These are phyloP conservation scores for Pinus taeda DNA, from an alignment of 75 land plant species.

Conservation along the genomic window DNA sequence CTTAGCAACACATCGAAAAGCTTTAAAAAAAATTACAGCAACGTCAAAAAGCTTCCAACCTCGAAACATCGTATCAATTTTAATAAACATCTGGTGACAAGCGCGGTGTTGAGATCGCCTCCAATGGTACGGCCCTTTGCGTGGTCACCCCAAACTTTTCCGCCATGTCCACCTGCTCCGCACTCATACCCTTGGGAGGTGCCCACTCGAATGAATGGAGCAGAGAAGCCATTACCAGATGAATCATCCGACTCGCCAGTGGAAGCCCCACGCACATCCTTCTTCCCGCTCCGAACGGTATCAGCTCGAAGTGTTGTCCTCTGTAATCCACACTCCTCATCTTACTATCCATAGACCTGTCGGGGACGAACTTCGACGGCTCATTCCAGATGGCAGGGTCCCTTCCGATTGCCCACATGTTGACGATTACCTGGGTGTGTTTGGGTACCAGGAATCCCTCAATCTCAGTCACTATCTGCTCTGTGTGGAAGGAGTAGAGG, in stretches of 20 bases:
- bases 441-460: slow-evolving; percentile 52
- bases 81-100: no score
- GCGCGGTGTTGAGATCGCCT: no score
- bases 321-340: background rate
- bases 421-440: slow-evolving; percentile 48
- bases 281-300: slow-evolving; percentile 15
- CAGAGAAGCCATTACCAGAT: background rate
- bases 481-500: slow-evolving; percentile 69
- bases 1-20: no score
- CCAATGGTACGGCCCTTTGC: no score
- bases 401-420: slow-evolving; percentile 71
- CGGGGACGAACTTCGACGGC: slow-evolving; percentile 38
- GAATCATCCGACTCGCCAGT: slow-evolving; percentile 8
- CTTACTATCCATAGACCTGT: slow-evolving; percentile 41
- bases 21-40: no score
- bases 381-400: slow-evolving; percentile 35
- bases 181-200: background rate
- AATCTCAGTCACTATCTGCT: slow-evolving; percentile 34
- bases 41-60: no score
- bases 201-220: slow-evolving; percentile 18
- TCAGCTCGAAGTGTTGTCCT: background rate
- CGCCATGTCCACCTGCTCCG: no score
- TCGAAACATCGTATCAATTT: no score
- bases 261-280: slow-evolving; percentile 12
- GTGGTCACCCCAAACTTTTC: no score